Evolutionary conservation across 2,329 filamentous ascomycete genomes (phyloP), one percentile per base, ranked within the genome.

Genomic region (Cytospora schulzeri): DNA sequence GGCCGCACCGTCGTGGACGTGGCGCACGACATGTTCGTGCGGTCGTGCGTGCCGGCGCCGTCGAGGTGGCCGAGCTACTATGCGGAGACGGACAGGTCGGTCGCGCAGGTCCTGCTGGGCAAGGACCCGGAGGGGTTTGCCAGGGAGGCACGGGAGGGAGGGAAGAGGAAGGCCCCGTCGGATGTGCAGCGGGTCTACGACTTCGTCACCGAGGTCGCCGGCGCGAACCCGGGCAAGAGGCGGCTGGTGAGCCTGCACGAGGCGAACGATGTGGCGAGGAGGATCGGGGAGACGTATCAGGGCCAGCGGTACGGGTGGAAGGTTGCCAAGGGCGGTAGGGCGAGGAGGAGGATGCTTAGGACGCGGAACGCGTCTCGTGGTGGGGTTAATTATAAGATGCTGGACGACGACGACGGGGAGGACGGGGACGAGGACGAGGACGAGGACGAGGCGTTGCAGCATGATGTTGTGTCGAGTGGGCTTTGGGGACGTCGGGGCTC

Each of bases 1-100:
- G 92, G 92, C 1, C 83, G 85, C 19, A 95, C 91, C 12, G 0
- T 89, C 91, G 0, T 80, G 83, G 91, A 95, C 70, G 76, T 91
- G 57, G 86, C 88, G 0, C 78, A 85, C 58, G 87, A 90, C 60
- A 74, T 75, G 1, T 81, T 82, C 66, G 76, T 84, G 9, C 75
- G 75, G 52, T 74, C 81, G n/a, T 57, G 65, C 35, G 68, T 68
- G 22, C 73, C 72, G 11, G 33, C 68, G 1, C 29, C 62, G 9
- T 24, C 69, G 29, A 38, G 29, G 4, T 7, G 67, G 14, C 5
- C 50, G 6, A 1, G 4, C n/a, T 19, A 66, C 52, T 4, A 4
- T 3, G 26, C 12, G 31, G 29, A 45, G 31, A 14, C 24, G 7
- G 5, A 59, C 22, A 48, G 28, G 8, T 56, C 38, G 19, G 11